These are phyloP conservation scores for Postia placenta DNA, from an alignment of 768 basidiomycete genomes.

Conservation along the genomic window DNA sequence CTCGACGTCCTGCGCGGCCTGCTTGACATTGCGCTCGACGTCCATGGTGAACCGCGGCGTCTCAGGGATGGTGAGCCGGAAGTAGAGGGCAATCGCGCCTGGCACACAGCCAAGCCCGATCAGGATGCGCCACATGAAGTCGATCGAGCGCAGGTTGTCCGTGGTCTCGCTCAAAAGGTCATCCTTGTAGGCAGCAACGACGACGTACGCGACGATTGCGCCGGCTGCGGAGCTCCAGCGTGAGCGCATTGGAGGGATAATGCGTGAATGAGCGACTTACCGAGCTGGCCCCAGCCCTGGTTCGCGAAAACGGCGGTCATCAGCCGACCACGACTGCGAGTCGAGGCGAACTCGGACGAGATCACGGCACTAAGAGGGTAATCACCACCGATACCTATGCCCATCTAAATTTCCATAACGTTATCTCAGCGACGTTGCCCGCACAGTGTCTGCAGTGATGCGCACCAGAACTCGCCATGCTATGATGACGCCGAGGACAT, in stretches of 20 bases:
- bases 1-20: constrained; percentile 69
- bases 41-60: constrained; percentile 93
- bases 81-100: constrained; percentile 77
- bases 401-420: constrained; percentile 47
- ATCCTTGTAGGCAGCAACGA: constrained; percentile 63
- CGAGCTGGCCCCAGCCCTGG: constrained; percentile 85
- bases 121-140: constrained; percentile 80
- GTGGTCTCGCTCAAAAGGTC: constrained; percentile 41
- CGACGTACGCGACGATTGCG: constrained; percentile 57
- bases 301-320: constrained; percentile 86
- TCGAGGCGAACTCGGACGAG: constrained; percentile 83
- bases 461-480: constrained; percentile 77
- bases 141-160: constrained; percentile 43
- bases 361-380: constrained; percentile 85
- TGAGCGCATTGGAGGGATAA: not conserved
- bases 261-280: constrained; percentile 25
- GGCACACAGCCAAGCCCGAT: constrained; percentile 87
- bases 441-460: constrained; percentile 23
- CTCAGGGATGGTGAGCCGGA: constrained; percentile 90
- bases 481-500: constrained; percentile 70
- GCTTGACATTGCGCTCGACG: constrained; percentile 76
- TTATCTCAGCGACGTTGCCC: not conserved
- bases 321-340: constrained; percentile 71
- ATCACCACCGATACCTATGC: constrained; percentile 84
- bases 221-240: constrained; percentile 42